Evolutionary conservation across 148 eudicot species (phyloP), one percentile per base, ranked within the genome.

Genomic region (Diospyros lotus): DNA sequence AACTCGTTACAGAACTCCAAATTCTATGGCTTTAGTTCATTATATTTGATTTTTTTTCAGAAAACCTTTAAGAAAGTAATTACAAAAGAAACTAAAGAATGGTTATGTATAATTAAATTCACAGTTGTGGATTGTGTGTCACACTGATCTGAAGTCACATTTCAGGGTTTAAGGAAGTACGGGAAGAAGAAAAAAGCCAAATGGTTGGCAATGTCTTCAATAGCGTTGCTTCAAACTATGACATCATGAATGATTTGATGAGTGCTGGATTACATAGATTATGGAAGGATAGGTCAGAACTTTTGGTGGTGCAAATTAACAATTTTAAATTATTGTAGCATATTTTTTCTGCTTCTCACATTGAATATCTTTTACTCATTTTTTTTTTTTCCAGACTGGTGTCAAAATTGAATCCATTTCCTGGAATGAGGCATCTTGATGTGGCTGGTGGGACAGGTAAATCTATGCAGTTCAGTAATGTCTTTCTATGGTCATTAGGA

Each of bases 381-480:
- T n/a, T 42, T 12, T 38, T n/a, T 42, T 46, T 82, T 79, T 68
- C 54, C 83, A 94, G 97, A 82, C 76, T 94, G 81, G 96, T 94
- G 41, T 86, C 92, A 40, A 89, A 94, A 73, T 78, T 94, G 80
- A 92, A 87, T 86, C 97, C 98, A 40, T 94, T 90, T 84, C 98
- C 96, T 73, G 98, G 97, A 77, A 94, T 89, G 97, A 90, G 86
- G 86, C 98, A 94, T 84, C 91, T 94, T 78, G 97, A 94, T 84
- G 96, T 94, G 73, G 97, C 97, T 81, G 97, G 97, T 76, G 98
- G 98, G 53, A 94, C 97, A 83, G 98, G 98, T 92, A 69, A 68
- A 69, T 51, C 62, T 14, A 28, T 63, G 5, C 58, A 46, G 8
- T 69, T 41, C 17, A 15, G 51, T 6, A 52, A 64, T 17, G 52